Percentiles rank a stretch among this genome's conserved stretches.
These are phyloP conservation scores for Lasiodiplodia sp. DNA, from an alignment of 2,329 filamentous ascomycete species.

Conservation along the genomic window DNA sequence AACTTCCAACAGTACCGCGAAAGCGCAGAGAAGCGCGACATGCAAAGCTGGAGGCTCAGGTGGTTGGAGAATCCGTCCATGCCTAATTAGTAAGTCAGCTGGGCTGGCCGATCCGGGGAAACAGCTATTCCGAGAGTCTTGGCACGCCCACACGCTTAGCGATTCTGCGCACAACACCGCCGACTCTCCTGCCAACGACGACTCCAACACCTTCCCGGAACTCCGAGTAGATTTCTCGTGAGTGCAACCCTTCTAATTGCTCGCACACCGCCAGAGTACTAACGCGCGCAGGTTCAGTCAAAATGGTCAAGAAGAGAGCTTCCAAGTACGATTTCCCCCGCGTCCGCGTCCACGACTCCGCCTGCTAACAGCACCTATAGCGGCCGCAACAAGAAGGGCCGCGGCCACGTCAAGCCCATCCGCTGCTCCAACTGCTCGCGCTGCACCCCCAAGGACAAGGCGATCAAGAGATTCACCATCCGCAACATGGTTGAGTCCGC, in stretches of 20 bases:
- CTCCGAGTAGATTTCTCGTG: slow-evolving; percentile 20
- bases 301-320: slow-evolving; percentile 79
- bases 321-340: slow-evolving; percentile 66
- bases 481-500: slow-evolving; percentile 99
- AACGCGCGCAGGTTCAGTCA: slow-evolving; percentile 58
- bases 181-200: slow-evolving; percentile 12
- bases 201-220: slow-evolving; percentile 8
- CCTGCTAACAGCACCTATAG: slow-evolving; percentile 59
- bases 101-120: too few species aligned
- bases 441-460: slow-evolving; percentile 98
- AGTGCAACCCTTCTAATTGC: background rate
- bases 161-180: background rate
- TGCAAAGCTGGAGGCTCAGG: too few species aligned
- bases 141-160: slow-evolving; percentile 1
- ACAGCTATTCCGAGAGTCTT: background rate
- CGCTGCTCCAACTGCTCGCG: slow-evolving; percentile 85
- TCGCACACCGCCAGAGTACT: slow-evolving; percentile 33
- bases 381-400: slow-evolving; percentile 99
- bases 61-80: too few species aligned
- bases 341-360: background rate
- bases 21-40: too few species aligned
- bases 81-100: too few species aligned
- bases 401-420: slow-evolving; percentile 99
- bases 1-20: too few species aligned
- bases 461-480: slow-evolving; percentile 99